Evolutionary conservation across 1,139 yeast genomes (phyloP), one percentile per base, ranked within the genome.

Genomic region (Geotrichum bryndzae): DNA sequence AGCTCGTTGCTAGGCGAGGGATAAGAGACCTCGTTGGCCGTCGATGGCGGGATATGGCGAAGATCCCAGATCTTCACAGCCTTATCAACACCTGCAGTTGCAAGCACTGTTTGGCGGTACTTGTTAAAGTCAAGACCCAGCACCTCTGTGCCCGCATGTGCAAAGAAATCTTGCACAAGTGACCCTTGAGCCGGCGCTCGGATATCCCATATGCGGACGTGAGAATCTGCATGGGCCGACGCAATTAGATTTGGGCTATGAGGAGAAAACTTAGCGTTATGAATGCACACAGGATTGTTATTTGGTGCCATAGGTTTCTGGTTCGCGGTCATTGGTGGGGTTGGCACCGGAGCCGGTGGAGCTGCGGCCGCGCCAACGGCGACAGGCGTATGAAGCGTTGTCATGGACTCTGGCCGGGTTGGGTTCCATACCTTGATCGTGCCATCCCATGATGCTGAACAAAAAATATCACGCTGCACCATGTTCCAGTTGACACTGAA

Each of bases 371-470:
- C 55, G 7, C 54, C 35, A 7, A 41, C 60, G 22, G 58, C 52
- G 35, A 62, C 59, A 11, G 64, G 66, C 15, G 66, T 65, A 53
- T 62, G 69, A 60, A 90, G 76, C 0, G 96, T 90, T 63, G 82
- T 58, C 60, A 90, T 64, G 22, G 95, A 86, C 50, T 79, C 75
- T 15, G 78, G 77, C 59, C 94, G 78, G 41, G 76, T 76, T 0
- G 96, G 94, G 0, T 85, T 75, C 87, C 87, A 84, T 8, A 94
- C 71, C 74, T 90, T 90, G 57, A 92, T 82, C 0, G 87, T 79
- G 0, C 97, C 97, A 73, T 94, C 98, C 98, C 98, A 94, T 27
- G 96, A 88, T 33, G 92, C 82, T 25, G 94, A 82, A 51, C 87
- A 84, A 73, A 92, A 89, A 35, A 79, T 79, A 0, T 81, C 70